Evolutionary conservation across 164 flowering plant genomes (phyloP).

Genomic region (Aristolochia fimbriata): DNA sequence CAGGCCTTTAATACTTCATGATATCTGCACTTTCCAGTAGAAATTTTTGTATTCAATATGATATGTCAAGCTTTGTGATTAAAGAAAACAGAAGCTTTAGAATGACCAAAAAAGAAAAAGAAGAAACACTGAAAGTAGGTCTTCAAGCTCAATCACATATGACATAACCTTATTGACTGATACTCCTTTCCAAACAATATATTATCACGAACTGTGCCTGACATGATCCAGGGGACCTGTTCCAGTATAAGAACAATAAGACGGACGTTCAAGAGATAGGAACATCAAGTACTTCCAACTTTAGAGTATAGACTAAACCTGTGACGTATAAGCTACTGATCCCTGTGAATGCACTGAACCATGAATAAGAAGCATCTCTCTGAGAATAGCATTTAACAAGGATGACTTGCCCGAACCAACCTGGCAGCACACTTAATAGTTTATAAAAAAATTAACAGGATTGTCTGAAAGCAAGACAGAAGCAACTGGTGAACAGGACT

Average conservation of each 20-base stretch:
- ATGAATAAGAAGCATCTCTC: slow-evolving; percentile 50
- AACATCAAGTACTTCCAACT: not conserved
- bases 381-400: slow-evolving; percentile 64
- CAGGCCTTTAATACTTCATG: slow-evolving; percentile 56
- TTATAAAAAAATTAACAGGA: slow-evolving; percentile 1
- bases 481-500: not conserved
- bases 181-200: slow-evolving; percentile 65
- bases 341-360: slow-evolving; percentile 51
- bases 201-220: slow-evolving; percentile 86
- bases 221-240: slow-evolving; percentile 90
- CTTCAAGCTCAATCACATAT: not conserved
- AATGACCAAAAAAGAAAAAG: not conserved
- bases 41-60: not conserved
- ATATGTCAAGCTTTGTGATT: no score
- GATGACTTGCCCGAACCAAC: slow-evolving; percentile 98
- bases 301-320: slow-evolving; percentile 36
- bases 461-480: not conserved
- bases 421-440: slow-evolving; percentile 27
- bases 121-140: not conserved
- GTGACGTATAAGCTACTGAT: slow-evolving; percentile 79
- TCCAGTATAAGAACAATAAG: slow-evolving; percentile 7
- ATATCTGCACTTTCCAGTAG: slow-evolving; percentile 36
- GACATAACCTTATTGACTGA: slow-evolving; percentile 47
- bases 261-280: not conserved
- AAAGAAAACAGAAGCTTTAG: no score